Percentiles rank a stretch among this genome's conserved stretches.
phyloP scores from a whole-genome alignment of 2,329 filamentous ascomycete genomes.

The Dactylella cylindrospora region DNA sequence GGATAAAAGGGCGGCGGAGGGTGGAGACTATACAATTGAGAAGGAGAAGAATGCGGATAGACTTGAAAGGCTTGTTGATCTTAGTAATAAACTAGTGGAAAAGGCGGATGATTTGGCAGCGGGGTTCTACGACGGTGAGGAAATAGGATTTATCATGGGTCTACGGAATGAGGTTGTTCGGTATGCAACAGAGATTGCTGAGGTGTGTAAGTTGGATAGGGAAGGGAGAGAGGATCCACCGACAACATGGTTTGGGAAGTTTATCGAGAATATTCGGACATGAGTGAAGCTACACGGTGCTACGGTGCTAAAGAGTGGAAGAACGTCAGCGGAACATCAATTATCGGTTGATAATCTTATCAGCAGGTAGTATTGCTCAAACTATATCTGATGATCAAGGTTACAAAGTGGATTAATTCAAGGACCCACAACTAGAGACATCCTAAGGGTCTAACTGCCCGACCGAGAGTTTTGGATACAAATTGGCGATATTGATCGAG shows the following conservation, averaged over 20 bases:
- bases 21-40: constrained; percentile 26
- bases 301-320: too few species aligned
- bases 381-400: neutral
- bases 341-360: neutral
- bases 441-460: too few species aligned
- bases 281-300: too few species aligned
- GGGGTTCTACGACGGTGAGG: constrained; percentile 34
- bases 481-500: too few species aligned
- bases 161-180: constrained; percentile 20
- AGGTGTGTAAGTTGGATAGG: constrained; percentile 9
- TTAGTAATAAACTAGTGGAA: constrained; percentile 21
- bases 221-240: constrained; percentile 23
- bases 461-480: too few species aligned
- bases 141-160: constrained; percentile 5
- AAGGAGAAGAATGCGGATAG: constrained; percentile 24
- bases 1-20: constrained; percentile 4
- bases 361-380: neutral
- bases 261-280: constrained; percentile 29
- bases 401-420: neutral
- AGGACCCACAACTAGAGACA: too few species aligned
- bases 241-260: constrained; percentile 37
- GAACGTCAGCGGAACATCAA: constrained; percentile 1
- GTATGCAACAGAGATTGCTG: constrained; percentile 15
- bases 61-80: constrained; percentile 21
- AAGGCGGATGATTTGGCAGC: constrained; percentile 34